phyloP scores from a whole-genome alignment of 108 stramenopile species.

The Epithemia pelagica region DNA sequence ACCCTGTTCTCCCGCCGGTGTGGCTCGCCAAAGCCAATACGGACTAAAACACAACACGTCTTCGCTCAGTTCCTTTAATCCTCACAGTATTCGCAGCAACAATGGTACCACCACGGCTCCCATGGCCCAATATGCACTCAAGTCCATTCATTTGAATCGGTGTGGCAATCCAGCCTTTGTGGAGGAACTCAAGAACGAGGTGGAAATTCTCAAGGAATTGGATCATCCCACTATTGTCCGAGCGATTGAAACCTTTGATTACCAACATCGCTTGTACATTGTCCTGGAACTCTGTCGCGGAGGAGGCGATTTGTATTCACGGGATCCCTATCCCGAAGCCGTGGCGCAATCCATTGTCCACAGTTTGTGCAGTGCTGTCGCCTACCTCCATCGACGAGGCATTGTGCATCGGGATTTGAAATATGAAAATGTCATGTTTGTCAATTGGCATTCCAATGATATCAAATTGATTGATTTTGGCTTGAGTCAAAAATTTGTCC shows the following conservation, averaged over 20 bases:
- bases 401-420: constrained; percentile 89
- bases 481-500: constrained; percentile 12
- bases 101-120: no score
- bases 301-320: constrained; percentile 67
- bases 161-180: constrained; percentile 27
- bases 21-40: background rate
- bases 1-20: no score
- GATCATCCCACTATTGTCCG: constrained; percentile 91
- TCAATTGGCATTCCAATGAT: constrained; percentile 13
- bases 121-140: constrained; percentile 40
- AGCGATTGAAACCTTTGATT: constrained; percentile 70
- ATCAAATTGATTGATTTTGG: constrained; percentile 90
- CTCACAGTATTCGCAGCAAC: background rate
- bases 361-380: constrained; percentile 43
- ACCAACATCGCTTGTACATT: constrained; percentile 26
- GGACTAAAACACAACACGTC: background rate
- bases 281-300: constrained; percentile 67
- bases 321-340: constrained; percentile 77
- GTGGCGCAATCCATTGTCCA: constrained; percentile 46
- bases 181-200: constrained; percentile 65
- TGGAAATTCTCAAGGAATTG: constrained; percentile 69
- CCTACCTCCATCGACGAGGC: constrained; percentile 74
- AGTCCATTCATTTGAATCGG: constrained; percentile 57
- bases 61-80: background rate
- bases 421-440: constrained; percentile 23